Conservation (phyloP, 345 rosid species). For the Citrus sinensis region DVS_A1.0 CM039166.1:5428501-5429000, state of each 20-base stretch:
- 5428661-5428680: slow-evolving; percentile 92
- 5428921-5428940: slow-evolving; percentile 87
- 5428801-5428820: slow-evolving; percentile 67
- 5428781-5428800: slow-evolving; percentile 74
- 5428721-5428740: background rate
- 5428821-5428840: slow-evolving; percentile 84
- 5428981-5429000: no score
- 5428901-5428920: slow-evolving; percentile 91
- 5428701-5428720: background rate
- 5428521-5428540: slow-evolving; percentile 87
- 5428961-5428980: background rate
- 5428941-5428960: slow-evolving; percentile 52
- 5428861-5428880: slow-evolving; percentile 61
- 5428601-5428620: slow-evolving; percentile 92
- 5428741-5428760: background rate
- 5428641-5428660: slow-evolving; percentile 79
- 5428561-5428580: slow-evolving; percentile 90
- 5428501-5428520: slow-evolving; percentile 75
- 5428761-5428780: slow-evolving; percentile 35
- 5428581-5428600: slow-evolving; percentile 94
- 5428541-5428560: slow-evolving; percentile 82
- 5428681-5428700: slow-evolving; percentile 4
- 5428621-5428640: slow-evolving; percentile 79
- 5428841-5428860: slow-evolving; percentile 99
- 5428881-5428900: slow-evolving; percentile 63